Base-by-base conservation (phyloP, 2,329 filamentous ascomycete species). In the Malbranchea cinnamomea region DNA sequence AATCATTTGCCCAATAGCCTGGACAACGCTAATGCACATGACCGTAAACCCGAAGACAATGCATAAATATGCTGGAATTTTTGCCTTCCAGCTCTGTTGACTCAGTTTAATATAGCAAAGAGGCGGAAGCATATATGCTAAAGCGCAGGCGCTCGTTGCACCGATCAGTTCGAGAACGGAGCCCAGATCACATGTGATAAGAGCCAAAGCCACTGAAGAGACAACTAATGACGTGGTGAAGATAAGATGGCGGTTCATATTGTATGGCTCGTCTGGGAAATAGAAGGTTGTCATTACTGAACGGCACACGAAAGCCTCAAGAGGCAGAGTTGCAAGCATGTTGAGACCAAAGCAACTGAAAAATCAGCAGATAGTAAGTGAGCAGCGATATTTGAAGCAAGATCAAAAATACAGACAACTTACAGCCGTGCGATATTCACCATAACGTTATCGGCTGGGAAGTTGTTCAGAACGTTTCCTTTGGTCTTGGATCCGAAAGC, bases 391-490 rank as follows among this genome's bases (percentile, higher is more conserved):
- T 2, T 19, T 12, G n/a, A 9, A 10, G 8, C 3, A 26, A 13
- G 8, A 13, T 26, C 9, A 13, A 13, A 13, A n/a, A 7, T 19
- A 19, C 15, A 6, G 19, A 14, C 25, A 20, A 43, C 60, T 45
- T 53, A 68, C 62, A 98, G 68, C 31, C 89, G 78, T 13, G 89
- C 89, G 35, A 98, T 68, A 56, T 94, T 95, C 49, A 95, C 84
- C 72, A 95, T 78, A 43, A 77, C 67, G 56, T 93, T 95, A 56
- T 91, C 74, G 12, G 74, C 65, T 2, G 85, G 80, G 49, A 98
- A 95, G 60, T 98, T 98, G 65, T 98, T 98, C 45, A 98, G 74
- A 30, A 98, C 83, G 53, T 98, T 98, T 49, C 89, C 89, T 42
- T 84, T 65, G 3, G 89, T 98, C 46, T 76, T 73, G 56, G 87